Evolutionary conservation across 163 green algal genomes (phyloP), one percentile per base, ranked within the genome.

Genomic region (Volvox carteri): DNA sequence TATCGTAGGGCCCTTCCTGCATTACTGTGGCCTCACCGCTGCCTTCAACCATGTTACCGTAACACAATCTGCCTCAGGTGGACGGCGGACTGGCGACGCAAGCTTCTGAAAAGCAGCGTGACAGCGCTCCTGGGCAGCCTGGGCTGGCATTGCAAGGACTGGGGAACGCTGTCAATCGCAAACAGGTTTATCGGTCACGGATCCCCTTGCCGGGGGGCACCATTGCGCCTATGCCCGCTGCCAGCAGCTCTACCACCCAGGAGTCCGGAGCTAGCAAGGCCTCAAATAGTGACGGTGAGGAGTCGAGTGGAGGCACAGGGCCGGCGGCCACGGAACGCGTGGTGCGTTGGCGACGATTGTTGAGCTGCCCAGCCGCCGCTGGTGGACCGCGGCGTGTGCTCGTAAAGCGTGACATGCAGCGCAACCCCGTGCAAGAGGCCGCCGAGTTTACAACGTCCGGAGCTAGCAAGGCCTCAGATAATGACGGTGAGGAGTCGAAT

Each of bases 371-470:
- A 12, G 60, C 42, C 16, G 79, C 79, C 12, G 60, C 62, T 9
- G 79, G 79, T 30, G 79, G 79, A 46, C 79, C 79, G 4, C 65
- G 79, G 65, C 81, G 81, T 16, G 46, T 87, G 23, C 65, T 73
- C 14, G 12, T n/a, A 73, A 30, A n/a, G n/a, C n/a, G n/a, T n/a
- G n/a, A n/a, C n/a, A n/a, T n/a, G n/a, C n/a, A n/a, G n/a, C n/a
- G n/a, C 1, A 41, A 72, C 37, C 23, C 54, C 25, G 78, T 21
- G 12, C 48, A 37, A 35, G 76, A 39, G 33, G 76, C 50, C 33
- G 76, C 8, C 33, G 75, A 28, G 30, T 35, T 68, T 3, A 48
- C n/a, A 11, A 4, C 23, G 58, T 23, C 81, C 6, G 83, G 70
- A 3, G 83, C n/a, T n/a, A n/a, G n/a, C n/a, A n/a, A n/a, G n/a